A percentile compares a stretch with the other conserved stretches of the same genome.
phyloP scores from a whole-genome alignment of 371 early-diverging fungal species.

The Conidiobolus incongruus region DNA sequence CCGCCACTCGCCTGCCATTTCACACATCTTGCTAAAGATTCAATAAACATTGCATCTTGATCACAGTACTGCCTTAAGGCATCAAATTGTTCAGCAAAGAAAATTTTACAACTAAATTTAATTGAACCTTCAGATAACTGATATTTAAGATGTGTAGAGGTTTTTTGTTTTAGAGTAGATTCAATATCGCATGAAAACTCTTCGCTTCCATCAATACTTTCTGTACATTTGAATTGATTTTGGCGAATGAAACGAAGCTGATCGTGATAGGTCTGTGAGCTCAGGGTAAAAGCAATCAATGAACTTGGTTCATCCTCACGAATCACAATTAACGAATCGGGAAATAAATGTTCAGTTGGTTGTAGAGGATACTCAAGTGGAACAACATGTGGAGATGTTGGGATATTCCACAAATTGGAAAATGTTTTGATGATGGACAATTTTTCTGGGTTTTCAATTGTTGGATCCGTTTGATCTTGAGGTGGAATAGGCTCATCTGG shows the following conservation, averaged over 20 bases:
- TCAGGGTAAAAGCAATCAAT: constrained; percentile 68
- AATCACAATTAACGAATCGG: constrained; percentile 58
- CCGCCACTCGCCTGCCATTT: constrained; percentile 72
- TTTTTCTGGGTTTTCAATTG: constrained; percentile 8
- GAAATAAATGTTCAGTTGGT: constrained; percentile 64
- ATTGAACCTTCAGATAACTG: constrained; percentile 55
- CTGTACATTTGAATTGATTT: constrained; percentile 15
- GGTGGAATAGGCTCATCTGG: not conserved
- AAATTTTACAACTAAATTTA: constrained; percentile 64
- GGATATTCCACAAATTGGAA: constrained; percentile 40
- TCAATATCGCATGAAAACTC: constrained; percentile 10
- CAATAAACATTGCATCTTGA: constrained; percentile 58
- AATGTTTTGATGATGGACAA: constrained; percentile 52
- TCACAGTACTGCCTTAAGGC: constrained; percentile 61
- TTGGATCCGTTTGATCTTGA: not conserved
- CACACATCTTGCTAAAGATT: constrained; percentile 63
- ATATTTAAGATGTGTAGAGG: constrained; percentile 32
- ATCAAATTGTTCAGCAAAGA: constrained; percentile 84
- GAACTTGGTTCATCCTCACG: constrained; percentile 87
- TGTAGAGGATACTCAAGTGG: constrained; percentile 59
- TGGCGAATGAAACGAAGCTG: constrained; percentile 6
- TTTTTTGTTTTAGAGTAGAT: constrained; percentile 24
- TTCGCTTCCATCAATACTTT: constrained; percentile 15
- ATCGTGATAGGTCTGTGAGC: constrained; percentile 8
- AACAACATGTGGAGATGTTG: constrained; percentile 22